Evolutionary conservation across 2,329 filamentous ascomycete genomes (phyloP).

Genomic region (Aspergillus caelatus): DNA sequence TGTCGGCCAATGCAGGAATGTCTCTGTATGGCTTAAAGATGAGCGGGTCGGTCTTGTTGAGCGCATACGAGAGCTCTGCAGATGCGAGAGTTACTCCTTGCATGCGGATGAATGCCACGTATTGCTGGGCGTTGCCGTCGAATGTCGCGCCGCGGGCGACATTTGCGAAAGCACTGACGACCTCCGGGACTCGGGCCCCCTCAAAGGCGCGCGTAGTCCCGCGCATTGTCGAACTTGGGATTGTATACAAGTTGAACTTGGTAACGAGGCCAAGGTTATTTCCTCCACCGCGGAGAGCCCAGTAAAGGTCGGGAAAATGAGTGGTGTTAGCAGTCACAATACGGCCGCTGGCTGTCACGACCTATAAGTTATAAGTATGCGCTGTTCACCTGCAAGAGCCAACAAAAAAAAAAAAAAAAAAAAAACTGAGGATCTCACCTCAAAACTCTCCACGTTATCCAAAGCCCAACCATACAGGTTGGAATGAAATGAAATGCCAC

Average conservation of each 20-base stretch:
- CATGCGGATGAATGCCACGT: conserved; percentile 33
- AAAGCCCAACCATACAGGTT: conserved; percentile 38
- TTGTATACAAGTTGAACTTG: conserved; percentile 43
- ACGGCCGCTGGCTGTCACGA: conserved; percentile 30
- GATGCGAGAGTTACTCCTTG: conserved; percentile 30
- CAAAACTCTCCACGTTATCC: conserved; percentile 39
- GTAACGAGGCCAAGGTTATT: conserved; percentile 44
- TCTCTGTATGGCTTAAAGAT: conserved; percentile 42
- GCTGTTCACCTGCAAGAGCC: neutral
- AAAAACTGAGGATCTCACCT: no score
- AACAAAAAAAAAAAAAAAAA: no score
- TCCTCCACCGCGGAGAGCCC: conserved; percentile 45
- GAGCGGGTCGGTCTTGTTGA: conserved; percentile 36
- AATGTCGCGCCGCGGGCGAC: conserved; percentile 24
- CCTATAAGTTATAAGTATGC: neutral
- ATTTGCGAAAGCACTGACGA: conserved; percentile 39
- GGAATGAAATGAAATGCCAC: conserved; percentile 39
- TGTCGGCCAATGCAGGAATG: conserved; percentile 35
- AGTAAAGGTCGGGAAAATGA: conserved; percentile 41
- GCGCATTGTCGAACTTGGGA: conserved; percentile 42
- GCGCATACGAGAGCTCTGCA: conserved; percentile 42
- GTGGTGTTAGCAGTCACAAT: conserved; percentile 35
- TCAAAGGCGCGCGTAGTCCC: conserved; percentile 38
- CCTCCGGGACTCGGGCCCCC: conserved; percentile 28
- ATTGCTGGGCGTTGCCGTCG: conserved; percentile 40